Percentiles rank a stretch among this genome's conserved stretches.
These are phyloP conservation scores for Phascolomyces articulosus DNA, from an alignment of 371 early-diverging fungal genomes.

Conservation along the genomic window DNA sequence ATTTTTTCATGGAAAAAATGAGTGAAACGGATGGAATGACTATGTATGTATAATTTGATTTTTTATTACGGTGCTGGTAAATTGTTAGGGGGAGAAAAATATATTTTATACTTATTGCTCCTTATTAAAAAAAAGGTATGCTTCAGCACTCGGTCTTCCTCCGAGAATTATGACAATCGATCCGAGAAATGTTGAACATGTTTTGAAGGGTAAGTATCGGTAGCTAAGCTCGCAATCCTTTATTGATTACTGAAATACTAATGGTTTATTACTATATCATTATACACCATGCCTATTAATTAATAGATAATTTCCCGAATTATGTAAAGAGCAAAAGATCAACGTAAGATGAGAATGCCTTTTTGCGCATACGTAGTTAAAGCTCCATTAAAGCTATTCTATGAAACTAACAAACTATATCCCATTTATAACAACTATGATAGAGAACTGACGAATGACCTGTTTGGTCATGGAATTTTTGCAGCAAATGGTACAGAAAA, in stretches of 20 bases:
- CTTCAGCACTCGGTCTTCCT: constrained; percentile 27
- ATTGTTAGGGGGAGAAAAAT: too few relatives aligned
- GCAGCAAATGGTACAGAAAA: constrained; percentile 51
- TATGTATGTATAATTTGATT: neutral
- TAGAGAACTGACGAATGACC: constrained; percentile 17
- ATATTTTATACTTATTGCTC: constrained; percentile 16
- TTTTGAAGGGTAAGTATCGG: constrained; percentile 25
- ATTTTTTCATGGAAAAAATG: constrained; percentile 11
- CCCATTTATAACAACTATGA: neutral
- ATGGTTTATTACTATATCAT: neutral
- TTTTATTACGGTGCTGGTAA: neutral
- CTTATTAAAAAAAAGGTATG: constrained; percentile 12
- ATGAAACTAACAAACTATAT: neutral
- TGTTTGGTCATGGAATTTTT: constrained; percentile 71
- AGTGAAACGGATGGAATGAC: constrained; percentile 8
- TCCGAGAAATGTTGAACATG: constrained; percentile 26
- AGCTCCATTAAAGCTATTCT: neutral
- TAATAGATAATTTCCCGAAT: constrained; percentile 42
- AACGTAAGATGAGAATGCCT: neutral
- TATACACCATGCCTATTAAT: neutral
- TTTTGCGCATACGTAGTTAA: neutral
- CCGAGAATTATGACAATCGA: constrained; percentile 23
- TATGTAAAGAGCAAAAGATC: constrained; percentile 47
- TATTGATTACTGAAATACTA: neutral
- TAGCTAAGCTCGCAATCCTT: too few relatives aligned